Base-by-base conservation (phyloP, 2,329 filamentous ascomycete genomes). In the Sarocladium strictum region DNA sequence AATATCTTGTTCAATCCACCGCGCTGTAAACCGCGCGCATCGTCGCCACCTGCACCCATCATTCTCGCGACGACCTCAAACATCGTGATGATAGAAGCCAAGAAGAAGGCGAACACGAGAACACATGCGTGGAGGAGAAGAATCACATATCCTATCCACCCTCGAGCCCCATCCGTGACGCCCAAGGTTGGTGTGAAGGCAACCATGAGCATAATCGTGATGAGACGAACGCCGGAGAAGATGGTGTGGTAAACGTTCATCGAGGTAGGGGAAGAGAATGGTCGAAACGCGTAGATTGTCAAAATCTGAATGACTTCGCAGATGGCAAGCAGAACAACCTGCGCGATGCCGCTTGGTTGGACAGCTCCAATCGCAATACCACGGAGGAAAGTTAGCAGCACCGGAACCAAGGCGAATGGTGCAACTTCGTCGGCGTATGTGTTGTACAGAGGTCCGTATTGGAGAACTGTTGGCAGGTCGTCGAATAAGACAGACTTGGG, bases 161-260 rank as follows among this genome's bases (percentile, higher is more conserved):
- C 91, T 67, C 92, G 95, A 1, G 88, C 76, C 0, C 87, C 83
- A 64, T 95, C 87, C 0, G 81, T 81, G 4, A 97, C 85, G 21
- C 84, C 86, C 2, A 99, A 78, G 1, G 87, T 87, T 1, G 93
- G 90, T 12, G 92, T 84, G 67, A 99, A 99, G 1, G 92, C 78
- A 32, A 91, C 82, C 76, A 89, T 90, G 54, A 93, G 73, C 54
- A 93, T 74, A 47, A 91, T 80, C 0, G 87, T 87, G 49, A 89
- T 72, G 29, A 97, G 85, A 32, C 94, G 85, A 14, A 96, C 75
- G 2, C 80, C 73, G 0, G 91, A 83, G 69, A 97, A 96, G 58
- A 91, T 83, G 2, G 87, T 89, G 63, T 97, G 92, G 61, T 97
- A 97, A 10, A 90, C 84, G 66, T 97, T 97, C 94, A 99, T 99